Percentiles rank a stretch among this genome's conserved stretches.
Conservation (phyloP, 768 basidiomycete genomes). For the Sporobolomyces phaffii region DNA sequence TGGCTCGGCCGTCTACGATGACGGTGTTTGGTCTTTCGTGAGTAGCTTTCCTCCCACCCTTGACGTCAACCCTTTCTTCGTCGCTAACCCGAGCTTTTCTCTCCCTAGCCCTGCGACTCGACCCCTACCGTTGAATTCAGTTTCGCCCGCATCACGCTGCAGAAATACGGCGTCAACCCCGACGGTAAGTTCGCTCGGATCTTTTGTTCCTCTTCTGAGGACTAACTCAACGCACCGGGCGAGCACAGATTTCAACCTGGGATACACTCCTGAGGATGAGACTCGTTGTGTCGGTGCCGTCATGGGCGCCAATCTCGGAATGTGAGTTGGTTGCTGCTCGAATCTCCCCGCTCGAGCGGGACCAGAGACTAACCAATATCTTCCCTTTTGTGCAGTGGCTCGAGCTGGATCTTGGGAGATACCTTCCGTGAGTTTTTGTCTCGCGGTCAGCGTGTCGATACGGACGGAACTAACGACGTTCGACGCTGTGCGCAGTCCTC, state of each 20-base stretch:
- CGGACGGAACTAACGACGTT: not conserved
- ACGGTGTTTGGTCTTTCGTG: slow-evolving; percentile 18
- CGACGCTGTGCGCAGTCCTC: not conserved
- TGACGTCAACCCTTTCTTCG: too few relatives aligned
- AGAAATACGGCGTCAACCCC: not conserved
- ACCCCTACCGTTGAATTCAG: slow-evolving; percentile 7
- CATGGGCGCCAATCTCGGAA: slow-evolving; percentile 68
- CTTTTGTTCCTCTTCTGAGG: not conserved
- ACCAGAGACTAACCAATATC: not conserved
- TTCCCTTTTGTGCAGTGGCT: not conserved
- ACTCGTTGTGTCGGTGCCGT: slow-evolving; percentile 45
- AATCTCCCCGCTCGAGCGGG: not conserved
- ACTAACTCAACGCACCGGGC: slow-evolving; percentile 49
- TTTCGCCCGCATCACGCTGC: slow-evolving; percentile 46
- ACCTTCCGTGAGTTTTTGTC: slow-evolving; percentile 60
- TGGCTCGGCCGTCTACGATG: slow-evolving; percentile 4
- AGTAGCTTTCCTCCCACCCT: not conserved
- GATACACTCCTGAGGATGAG: slow-evolving; percentile 8
- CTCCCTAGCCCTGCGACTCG: slow-evolving; percentile 43
- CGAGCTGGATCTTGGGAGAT: slow-evolving; percentile 77
- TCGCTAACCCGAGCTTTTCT: not conserved
- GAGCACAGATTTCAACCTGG: slow-evolving; percentile 66
- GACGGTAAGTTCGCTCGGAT: not conserved
- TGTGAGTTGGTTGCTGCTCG: slow-evolving; percentile 48
- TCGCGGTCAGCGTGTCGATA: too few relatives aligned